Evolutionary conservation across 768 basidiomycete species (phyloP).

Genomic region (Boletus vinaceobasis): DNA sequence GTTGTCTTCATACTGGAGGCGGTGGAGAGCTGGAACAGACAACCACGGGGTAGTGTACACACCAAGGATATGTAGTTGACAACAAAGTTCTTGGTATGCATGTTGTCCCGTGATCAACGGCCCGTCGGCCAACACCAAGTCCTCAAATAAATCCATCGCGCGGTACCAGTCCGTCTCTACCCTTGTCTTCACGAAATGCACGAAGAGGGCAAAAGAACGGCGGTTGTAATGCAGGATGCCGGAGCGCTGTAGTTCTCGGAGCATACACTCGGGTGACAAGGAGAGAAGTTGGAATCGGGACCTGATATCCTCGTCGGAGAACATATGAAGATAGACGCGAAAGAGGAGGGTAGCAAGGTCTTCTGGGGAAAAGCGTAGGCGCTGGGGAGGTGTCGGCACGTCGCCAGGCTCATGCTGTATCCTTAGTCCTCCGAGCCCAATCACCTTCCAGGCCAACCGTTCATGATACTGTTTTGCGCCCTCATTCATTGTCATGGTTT

Average conservation of each 20-base stretch:
- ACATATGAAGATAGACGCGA: constrained; percentile 25
- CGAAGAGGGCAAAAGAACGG: constrained; percentile 44
- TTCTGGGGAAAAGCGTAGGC: constrained; percentile 9
- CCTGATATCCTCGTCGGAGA: constrained; percentile 21
- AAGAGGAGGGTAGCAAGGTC: constrained; percentile 24
- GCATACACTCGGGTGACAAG: neutral
- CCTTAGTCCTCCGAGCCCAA: neutral
- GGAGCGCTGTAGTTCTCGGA: neutral
- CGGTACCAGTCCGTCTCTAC: constrained; percentile 40
- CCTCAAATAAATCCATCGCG: constrained; percentile 36
- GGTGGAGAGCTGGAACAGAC: neutral
- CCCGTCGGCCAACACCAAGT: constrained; percentile 4
- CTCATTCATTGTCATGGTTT: constrained; percentile 3
- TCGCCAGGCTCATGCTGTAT: neutral
- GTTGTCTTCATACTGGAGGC: neutral
- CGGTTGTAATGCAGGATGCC: constrained; percentile 44
- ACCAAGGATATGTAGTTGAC: constrained; percentile 40
- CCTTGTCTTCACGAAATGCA: constrained; percentile 39
- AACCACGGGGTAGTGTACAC: constrained; percentile 30
- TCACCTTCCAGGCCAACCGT: constrained; percentile 24
- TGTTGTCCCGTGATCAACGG: constrained; percentile 21
- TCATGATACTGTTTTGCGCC: constrained; percentile 18
- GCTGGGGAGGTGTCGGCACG: neutral
- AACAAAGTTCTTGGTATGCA: constrained; percentile 44
- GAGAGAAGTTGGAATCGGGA: neutral